Base-by-base conservation (phyloP, 2,329 filamentous ascomycete genomes). In the Colletotrichum limetticola region DNA sequence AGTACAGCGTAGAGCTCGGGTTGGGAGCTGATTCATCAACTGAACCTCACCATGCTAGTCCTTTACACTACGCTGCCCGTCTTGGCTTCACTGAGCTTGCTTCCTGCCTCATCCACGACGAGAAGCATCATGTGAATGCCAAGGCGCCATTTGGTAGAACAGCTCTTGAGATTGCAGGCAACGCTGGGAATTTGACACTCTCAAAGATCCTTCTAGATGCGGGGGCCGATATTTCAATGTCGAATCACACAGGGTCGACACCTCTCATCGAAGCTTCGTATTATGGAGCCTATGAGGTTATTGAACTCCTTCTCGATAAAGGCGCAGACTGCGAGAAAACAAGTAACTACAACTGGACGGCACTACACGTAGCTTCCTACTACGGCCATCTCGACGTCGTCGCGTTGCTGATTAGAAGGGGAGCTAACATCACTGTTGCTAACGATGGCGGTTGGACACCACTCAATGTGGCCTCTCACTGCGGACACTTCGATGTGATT, bases 191-290 rank as follows among this genome's bases (percentile, higher is more conserved):
- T 7, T 9, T 30, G 2, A 60, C 71, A 11, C 57, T 73, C 7
- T 68, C 65, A 8, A 63, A 60, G 26, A 30, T 74, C 8, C 68
- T 75, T 24, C 55, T 74, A 5, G 49, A 59, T 12, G 5, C 58
- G 5, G 59, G 64, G 4, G 56, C 66, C 16, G 24, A 72, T 30
- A 9, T 46, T 5, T 19, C 46, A 2, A 37, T 12, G 5, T 2
- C 16, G 0, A 12, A 55, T 22, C 6, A 49, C 8, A 9, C 49
- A 3, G 60, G 59, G 14, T 7, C 3, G 12, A 73, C 66, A 19
- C 53, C 61, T 6, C 30, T 70, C 11, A 28, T 49, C 24, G 7
- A 12, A 2, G 74, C 55, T 2, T 30, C 71, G 5, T 19, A 9
- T 5, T 22, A 42, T 2, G 67, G 67, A 3, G 52, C 52, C 35